Conservation (phyloP, 2,329 filamentous ascomycete genomes). For the Tolypocladium pustulatum region DNA sequence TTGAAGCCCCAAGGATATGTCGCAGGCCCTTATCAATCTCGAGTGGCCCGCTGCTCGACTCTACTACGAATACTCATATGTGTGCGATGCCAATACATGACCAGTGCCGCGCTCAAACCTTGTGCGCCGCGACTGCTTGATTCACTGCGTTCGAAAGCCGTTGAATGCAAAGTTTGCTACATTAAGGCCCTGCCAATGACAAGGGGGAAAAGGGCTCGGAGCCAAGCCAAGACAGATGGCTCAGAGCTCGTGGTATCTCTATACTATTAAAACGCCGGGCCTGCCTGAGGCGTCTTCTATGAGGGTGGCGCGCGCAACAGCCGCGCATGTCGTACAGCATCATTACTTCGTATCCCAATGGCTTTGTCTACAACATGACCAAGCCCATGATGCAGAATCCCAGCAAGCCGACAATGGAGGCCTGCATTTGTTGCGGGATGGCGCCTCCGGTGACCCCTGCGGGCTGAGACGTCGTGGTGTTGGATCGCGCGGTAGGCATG, state of each 20-base stretch:
- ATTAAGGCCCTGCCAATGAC: constrained; percentile 1
- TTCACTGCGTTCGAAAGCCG: background rate
- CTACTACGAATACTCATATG: background rate
- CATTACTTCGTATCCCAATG: constrained; percentile 4
- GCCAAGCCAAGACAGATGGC: background rate
- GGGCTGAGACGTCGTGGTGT: constrained; percentile 15
- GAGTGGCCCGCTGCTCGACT: background rate
- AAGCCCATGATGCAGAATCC: constrained; percentile 26
- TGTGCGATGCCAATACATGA: background rate
- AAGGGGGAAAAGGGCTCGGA: background rate
- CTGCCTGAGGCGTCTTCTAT: constrained; percentile 5
- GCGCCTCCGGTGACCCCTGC: constrained; percentile 20
- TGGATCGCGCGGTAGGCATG: constrained; percentile 9
- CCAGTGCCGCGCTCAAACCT: background rate
- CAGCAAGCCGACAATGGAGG: constrained; percentile 22
- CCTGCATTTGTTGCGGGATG: constrained; percentile 20
- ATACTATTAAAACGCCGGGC: constrained; percentile 4
- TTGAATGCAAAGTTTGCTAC: background rate
- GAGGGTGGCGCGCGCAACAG: background rate
- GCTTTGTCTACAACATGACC: constrained; percentile 17
- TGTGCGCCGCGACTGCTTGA: no score
- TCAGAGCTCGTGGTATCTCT: constrained; percentile 4
- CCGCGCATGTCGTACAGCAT: constrained; percentile 2
- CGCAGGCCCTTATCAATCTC: background rate
- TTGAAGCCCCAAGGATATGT: background rate